phyloP scores from a whole-genome alignment of 345 rosid genomes.

The Clarkia xantiana region DNA sequence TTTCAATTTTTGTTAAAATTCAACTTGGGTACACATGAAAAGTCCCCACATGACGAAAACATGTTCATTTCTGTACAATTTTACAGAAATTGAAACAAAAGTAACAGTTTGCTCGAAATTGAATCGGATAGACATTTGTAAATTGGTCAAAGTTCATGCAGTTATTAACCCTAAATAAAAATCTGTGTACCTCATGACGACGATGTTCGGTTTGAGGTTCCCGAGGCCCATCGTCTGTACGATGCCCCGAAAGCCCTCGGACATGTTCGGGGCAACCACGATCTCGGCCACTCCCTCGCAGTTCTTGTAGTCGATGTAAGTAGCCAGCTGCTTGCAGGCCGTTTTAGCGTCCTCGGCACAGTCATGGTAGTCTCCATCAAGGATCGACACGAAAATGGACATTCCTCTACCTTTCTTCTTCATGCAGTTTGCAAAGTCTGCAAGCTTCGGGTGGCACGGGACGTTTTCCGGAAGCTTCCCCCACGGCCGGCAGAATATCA shows the following conservation, averaged over 20 bases:
- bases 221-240: conserved; percentile 99
- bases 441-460: conserved; percentile 97
- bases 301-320: conserved; percentile 83
- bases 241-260: conserved; percentile 91
- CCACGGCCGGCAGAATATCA: conserved; percentile 98
- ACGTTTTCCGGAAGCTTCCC: conserved; percentile 97
- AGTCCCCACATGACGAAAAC: too few relatives aligned
- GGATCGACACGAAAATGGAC: conserved; percentile 82
- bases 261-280: conserved; percentile 94
- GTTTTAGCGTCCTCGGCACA: conserved; percentile 90
- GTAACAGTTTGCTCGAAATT: too few relatives aligned
- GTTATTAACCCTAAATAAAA: too few relatives aligned
- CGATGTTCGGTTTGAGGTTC: conserved; percentile 90
- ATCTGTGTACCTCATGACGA: conserved; percentile 92
- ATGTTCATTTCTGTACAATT: too few relatives aligned
- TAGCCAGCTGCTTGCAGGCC: conserved; percentile 71
- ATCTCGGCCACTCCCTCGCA: conserved; percentile 99
- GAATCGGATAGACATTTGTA: too few relatives aligned
- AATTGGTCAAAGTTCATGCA: too few relatives aligned
- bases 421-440: conserved; percentile 98
- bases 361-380: conserved; percentile 92
- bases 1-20: too few relatives aligned
- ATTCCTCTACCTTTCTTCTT: conserved; percentile 99
- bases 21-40: too few relatives aligned
- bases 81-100: too few relatives aligned